Base-by-base conservation (phyloP, 2,329 filamentous ascomycete species). In the Akanthomyces uredinophilus region DNA sequence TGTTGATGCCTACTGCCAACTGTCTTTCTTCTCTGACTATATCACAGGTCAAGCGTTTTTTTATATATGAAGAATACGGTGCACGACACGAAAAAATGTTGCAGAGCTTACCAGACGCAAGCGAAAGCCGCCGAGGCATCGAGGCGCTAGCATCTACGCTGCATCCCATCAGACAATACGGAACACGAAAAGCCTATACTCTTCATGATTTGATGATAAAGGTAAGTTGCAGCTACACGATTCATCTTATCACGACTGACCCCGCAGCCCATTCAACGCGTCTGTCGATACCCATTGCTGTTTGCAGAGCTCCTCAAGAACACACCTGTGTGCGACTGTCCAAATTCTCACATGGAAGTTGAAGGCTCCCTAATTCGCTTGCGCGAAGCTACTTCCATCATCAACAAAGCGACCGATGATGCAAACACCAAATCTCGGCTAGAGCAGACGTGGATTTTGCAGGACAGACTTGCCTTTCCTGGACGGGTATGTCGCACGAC, bases 131-230 rank as follows among this genome's bases (percentile, higher is more conserved):
- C 69, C 88, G 86, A 70, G 95, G 94, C 0, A 84, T 97, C 2
- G 94, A 98, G 73, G 86, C 89, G 14, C 76, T 98, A 43, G 91
- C 91, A 7, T 88, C 88, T 58, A 88, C 90, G 1, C 75, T 96
- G 27, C 83, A 86, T 18, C 88, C 92, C 0, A 80, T 85, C n/a
- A 87, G 88, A 63, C 85, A 81, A 63, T 82, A 85, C 58, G 79
- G 82, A 37, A 81, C 85, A 18, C 82, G 85, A 96, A 92, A 70
- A 89, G 91, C 2, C 78, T 96, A 66, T 41, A 92, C 90, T 1
- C 85, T 97, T 66, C 86, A 87, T 54, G 95, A 98, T 74, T 81
- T 98, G 5, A 81, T 98, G 61, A 92, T 97, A 67, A 98, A 98
- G 84, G 92, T 91, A 68, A 66, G 74, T 52, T 35, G 39, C 55